These are phyloP conservation scores for Penicillium turbatum DNA, from an alignment of 495 filamentous ascomycete species.

Conservation along the genomic window DNA sequence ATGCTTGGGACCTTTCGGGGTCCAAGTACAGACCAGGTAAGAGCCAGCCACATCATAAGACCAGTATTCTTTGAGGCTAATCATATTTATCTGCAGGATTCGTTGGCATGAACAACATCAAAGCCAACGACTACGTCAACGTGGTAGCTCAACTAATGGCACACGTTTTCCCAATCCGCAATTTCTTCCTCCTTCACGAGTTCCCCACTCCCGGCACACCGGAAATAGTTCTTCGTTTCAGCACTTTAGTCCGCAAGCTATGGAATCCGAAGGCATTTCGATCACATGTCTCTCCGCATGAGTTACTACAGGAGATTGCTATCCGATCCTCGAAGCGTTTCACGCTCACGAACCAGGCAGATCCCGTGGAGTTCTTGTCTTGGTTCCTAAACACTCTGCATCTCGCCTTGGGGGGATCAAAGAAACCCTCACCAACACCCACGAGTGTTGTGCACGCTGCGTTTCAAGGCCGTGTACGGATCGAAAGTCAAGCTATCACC, in stretches of 20 bases:
- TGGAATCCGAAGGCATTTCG: conserved; percentile 99
- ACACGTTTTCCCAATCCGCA: conserved; percentile 85
- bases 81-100: conserved; percentile 53
- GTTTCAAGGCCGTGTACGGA: conserved; percentile 87
- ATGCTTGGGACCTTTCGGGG: conserved; percentile 71
- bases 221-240: conserved; percentile 70
- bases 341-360: conserved; percentile 84
- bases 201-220: conserved; percentile 45
- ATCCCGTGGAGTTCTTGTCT: conserved; percentile 92
- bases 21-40: conserved; percentile 78
- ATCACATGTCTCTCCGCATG: conserved; percentile 93
- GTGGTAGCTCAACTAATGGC: conserved; percentile 91
- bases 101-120: conserved; percentile 99
- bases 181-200: conserved; percentile 82
- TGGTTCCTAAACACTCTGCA: conserved; percentile 98
- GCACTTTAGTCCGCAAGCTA: conserved; percentile 89
- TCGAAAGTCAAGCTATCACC: conserved; percentile 93
- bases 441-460: conserved; percentile 78
- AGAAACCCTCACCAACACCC: conserved; percentile 64
- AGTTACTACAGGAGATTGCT: conserved; percentile 91
- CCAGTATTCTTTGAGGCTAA: conserved; percentile 2
- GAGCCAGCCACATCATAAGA: neutral
- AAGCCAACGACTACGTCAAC: conserved; percentile 98
- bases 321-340: conserved; percentile 87
- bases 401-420: conserved; percentile 82